A percentile compares a stretch with the other conserved stretches of the same genome.
phyloP scores from a whole-genome alignment of 306 rosid genomes.

The Fragaria vesca region DNA sequence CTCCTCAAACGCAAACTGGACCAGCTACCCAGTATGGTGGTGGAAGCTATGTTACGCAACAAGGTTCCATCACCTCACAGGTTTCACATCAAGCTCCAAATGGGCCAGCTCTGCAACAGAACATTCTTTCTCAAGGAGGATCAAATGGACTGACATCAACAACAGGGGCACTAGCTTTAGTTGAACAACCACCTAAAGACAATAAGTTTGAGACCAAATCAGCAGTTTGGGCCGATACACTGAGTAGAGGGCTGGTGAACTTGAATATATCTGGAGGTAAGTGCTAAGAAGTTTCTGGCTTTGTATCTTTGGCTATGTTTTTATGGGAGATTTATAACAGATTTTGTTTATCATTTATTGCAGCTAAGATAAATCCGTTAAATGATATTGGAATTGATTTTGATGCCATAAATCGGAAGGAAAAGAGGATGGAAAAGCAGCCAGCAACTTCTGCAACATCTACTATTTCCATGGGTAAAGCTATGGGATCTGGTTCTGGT shows the following conservation, averaged over 20 bases:
- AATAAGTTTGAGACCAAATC: conserved; percentile 91
- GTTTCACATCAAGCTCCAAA: conserved; percentile 43
- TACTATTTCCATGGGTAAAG: conserved; percentile 88
- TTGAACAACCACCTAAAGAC: conserved; percentile 66
- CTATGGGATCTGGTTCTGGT: conserved; percentile 99
- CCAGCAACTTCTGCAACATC: conserved; percentile 57
- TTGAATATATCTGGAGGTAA: conserved; percentile 96
- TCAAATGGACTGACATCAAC: conserved; percentile 40
- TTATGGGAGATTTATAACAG: conserved; percentile 8
- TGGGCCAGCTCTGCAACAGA: conserved; percentile 32
- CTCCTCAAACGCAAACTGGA: conserved; percentile 39
- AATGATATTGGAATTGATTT: conserved; percentile 93
- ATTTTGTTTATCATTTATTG: conserved; percentile 30
- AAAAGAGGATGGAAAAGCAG: conserved; percentile 96
- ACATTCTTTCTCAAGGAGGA: conserved; percentile 42
- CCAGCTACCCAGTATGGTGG: conserved; percentile 45
- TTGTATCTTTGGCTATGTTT: neutral
- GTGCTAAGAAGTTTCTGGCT: conserved; percentile 22
- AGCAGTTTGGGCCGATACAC: conserved; percentile 95
- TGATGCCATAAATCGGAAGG: conserved; percentile 89
- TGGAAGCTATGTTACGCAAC: conserved; percentile 46
- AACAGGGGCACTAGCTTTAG: conserved; percentile 43
- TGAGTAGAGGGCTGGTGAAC: conserved; percentile 91
- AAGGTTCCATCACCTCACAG: conserved; percentile 29
- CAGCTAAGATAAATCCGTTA: conserved; percentile 87